Evolutionary conservation across 306 rosid genomes (phyloP).

Genomic region (Luffa aegyptiaca): DNA sequence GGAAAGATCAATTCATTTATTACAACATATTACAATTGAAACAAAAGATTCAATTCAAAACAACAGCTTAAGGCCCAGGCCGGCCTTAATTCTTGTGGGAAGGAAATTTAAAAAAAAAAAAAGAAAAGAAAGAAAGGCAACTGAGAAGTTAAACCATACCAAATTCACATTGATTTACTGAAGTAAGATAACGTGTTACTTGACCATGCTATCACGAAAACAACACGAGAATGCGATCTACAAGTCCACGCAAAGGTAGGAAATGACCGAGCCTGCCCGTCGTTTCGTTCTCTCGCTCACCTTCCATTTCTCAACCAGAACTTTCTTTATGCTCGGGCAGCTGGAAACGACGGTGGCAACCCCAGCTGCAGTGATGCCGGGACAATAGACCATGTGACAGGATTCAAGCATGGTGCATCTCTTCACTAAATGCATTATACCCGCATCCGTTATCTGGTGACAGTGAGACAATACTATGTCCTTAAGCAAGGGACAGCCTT

Average conservation of each 20-base stretch:
- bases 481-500: constrained; percentile 66
- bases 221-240: not conserved
- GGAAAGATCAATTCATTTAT: not conserved
- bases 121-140: not conserved
- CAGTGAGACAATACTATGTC: constrained; percentile 81
- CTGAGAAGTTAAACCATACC: not conserved
- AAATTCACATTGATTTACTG: not conserved
- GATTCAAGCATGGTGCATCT: constrained; percentile 59
- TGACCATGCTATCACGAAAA: not conserved
- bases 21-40: not conserved
- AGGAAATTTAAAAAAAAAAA: too few species aligned
- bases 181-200: not conserved
- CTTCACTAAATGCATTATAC: constrained; percentile 63
- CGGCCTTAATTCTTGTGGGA: too few species aligned
- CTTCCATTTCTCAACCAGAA: constrained; percentile 93
- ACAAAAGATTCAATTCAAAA: not conserved
- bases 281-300: constrained; percentile 81
- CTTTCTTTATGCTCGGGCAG: constrained; percentile 72
- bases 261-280: constrained; percentile 67
- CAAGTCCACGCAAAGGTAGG: constrained; percentile 78
- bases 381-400: constrained; percentile 92
- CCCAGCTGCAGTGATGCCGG: constrained; percentile 63
- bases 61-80: not conserved
- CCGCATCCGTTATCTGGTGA: constrained; percentile 82
- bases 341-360: constrained; percentile 83